Base-by-base conservation (phyloP, 2,329 filamentous ascomycete species). In the Xylaria sp. region DNA sequence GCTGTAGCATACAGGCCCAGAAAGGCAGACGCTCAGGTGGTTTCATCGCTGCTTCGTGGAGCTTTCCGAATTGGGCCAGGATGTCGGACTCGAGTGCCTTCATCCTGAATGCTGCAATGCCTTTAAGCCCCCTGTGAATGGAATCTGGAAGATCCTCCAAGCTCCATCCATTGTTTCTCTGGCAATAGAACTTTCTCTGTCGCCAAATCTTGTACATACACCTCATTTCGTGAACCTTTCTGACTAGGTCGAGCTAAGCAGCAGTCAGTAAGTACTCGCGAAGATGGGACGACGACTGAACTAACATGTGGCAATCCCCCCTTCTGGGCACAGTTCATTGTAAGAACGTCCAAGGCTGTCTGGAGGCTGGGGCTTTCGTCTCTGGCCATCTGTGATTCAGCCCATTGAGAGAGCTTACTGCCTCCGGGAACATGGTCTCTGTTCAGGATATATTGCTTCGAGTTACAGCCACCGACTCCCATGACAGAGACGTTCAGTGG, bases 141-240 rank as follows among this genome's bases (percentile, higher is more conserved):
- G 64, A 63, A 20, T 72, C 70, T 11, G 75, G 70, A 20, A 75
- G 68, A 9, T 69, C 68, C 44, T 76, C 74, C 9, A 62, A 24
- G 11, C 22, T 17, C 41, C 48, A 26, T 8, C 48, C 44, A 19
- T 48, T 44, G 39, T 44, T 44, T 48, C 37, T 57, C 19, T 60
- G 68, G 60, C 72, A 78, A 60, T 69, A 72, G 55, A 80, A 78
- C 1, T 68, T 69, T 6, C 69, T 66, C 17, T 74, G 73, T 52
- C 73, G 74, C 76, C 74, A 80, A 57, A 81, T 78, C 55, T 70
- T 74, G 64, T 79, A 80, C 70, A 80, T 76, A 66, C 76, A 79
- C 57, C 75, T 76, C 69, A 81, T 73, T 46, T 70, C 70, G 55
- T 78, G 74, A 37, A 79, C 75, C 55, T 75, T 74, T 42, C 64